Evolutionary conservation across 2,329 filamentous ascomycete species (phyloP).

Genomic region (Emergomyces africanus): DNA sequence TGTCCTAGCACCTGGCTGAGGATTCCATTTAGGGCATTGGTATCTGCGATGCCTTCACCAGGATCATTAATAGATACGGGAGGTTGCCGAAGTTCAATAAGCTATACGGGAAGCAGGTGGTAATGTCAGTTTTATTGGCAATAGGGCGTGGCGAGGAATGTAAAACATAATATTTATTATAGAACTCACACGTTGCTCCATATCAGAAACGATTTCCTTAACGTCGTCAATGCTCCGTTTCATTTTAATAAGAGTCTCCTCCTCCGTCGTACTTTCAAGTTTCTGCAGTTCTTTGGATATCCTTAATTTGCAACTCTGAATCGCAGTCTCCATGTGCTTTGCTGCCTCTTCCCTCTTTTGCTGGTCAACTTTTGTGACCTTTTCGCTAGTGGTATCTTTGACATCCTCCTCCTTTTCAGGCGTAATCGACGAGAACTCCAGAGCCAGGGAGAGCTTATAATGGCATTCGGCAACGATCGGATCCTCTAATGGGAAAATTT

Average conservation of each 20-base stretch:
- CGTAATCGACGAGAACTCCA: constrained; percentile 83
- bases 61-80: constrained; percentile 36
- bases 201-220: constrained; percentile 48
- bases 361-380: constrained; percentile 33
- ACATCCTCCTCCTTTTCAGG: constrained; percentile 27
- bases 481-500: constrained; percentile 66
- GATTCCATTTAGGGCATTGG: constrained; percentile 41
- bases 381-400: constrained; percentile 28
- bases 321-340: constrained; percentile 47
- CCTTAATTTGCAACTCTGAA: constrained; percentile 44
- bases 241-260: constrained; percentile 25
- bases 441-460: constrained; percentile 86
- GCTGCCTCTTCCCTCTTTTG: constrained; percentile 45
- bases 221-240: constrained; percentile 44
- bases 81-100: constrained; percentile 45
- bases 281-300: constrained; percentile 41
- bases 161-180: neutral
- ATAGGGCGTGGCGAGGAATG: neutral
- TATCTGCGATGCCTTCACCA: constrained; percentile 19
- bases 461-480: constrained; percentile 87
- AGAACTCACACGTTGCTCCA: constrained; percentile 43
- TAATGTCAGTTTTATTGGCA: neutral
- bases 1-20: constrained; percentile 46
- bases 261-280: constrained; percentile 29
- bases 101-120: constrained; percentile 22